Evolutionary conservation across 1,284 basidiomycete genomes (phyloP).

Genomic region (Phenoliferia sp.): DNA sequence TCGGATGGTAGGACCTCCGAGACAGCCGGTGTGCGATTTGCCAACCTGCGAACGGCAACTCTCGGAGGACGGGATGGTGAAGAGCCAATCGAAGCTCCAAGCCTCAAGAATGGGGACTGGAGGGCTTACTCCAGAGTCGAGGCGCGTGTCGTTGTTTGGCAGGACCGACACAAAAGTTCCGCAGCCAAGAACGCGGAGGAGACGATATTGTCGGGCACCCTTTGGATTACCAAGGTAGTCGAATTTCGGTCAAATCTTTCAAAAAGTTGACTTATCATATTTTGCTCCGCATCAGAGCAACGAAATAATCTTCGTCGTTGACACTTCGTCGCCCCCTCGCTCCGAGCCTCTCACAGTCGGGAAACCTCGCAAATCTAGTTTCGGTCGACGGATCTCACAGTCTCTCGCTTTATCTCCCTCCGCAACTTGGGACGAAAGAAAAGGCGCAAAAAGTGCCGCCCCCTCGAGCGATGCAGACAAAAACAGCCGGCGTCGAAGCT

Average conservation of each 20-base stretch:
- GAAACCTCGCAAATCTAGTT: not conserved
- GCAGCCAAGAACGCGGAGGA: too few relatives aligned
- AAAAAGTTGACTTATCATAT: not conserved
- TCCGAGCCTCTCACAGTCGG: not conserved
- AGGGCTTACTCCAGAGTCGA: constrained; percentile 15
- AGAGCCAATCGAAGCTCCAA: constrained; percentile 3
- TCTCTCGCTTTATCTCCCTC: not conserved
- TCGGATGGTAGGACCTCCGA: not conserved
- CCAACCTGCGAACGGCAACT: constrained; percentile 4
- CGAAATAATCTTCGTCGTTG: not conserved
- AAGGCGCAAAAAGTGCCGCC: not conserved
- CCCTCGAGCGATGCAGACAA: too few relatives aligned
- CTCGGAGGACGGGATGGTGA: not conserved
- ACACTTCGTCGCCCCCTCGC: not conserved
- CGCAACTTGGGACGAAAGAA: not conserved
- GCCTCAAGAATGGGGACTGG: constrained; percentile 20
- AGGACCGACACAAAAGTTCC: not conserved
- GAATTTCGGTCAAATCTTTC: not conserved
- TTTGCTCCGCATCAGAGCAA: not conserved
- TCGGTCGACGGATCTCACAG: not conserved
- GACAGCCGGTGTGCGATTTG: not conserved
- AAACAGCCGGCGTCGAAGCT: not conserved
- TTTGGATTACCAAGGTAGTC: not conserved
- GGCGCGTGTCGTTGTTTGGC: constrained; percentile 18
- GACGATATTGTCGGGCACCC: not conserved